These are phyloP conservation scores for Tolypocladium paradoxum DNA, from an alignment of 2,329 filamentous ascomycete species.

Conservation along the genomic window DNA sequence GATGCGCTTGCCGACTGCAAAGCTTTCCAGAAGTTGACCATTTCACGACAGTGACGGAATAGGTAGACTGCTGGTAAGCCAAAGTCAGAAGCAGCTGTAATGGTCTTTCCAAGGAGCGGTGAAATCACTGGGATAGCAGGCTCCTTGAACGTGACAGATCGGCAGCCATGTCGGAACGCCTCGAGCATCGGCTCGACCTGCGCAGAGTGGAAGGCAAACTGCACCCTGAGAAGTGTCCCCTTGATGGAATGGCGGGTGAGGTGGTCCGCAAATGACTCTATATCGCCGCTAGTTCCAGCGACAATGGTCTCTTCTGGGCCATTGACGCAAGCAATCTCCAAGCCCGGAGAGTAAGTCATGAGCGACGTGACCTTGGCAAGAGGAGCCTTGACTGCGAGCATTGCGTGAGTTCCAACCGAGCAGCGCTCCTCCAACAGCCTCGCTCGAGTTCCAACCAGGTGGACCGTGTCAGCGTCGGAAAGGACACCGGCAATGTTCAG, in stretches of 20 bases:
- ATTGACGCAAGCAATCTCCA: slow-evolving; percentile 46
- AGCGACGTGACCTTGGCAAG: slow-evolving; percentile 31
- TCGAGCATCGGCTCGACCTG: slow-evolving; percentile 30
- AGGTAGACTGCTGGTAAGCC: slow-evolving; percentile 45
- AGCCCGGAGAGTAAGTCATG: slow-evolving; percentile 9
- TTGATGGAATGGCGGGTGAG: slow-evolving; percentile 10
- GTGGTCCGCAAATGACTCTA: slow-evolving; percentile 1
- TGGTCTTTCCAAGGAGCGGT: slow-evolving; percentile 37
- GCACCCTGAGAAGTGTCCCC: slow-evolving; percentile 18
- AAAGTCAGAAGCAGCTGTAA: slow-evolving; percentile 32
- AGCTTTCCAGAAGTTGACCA: slow-evolving; percentile 54
- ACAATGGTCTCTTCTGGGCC: slow-evolving; percentile 46
- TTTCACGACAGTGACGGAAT: slow-evolving; percentile 45
- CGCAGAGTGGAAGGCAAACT: slow-evolving; percentile 22
- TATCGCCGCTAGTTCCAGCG: slow-evolving; percentile 1
- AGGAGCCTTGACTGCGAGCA: slow-evolving; percentile 37
- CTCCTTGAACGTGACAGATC: background rate
- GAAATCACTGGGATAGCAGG: slow-evolving; percentile 8
- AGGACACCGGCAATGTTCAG: slow-evolving; percentile 61
- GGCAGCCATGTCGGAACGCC: slow-evolving; percentile 27
- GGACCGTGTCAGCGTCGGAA: slow-evolving; percentile 60
- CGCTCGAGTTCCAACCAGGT: slow-evolving; percentile 59
- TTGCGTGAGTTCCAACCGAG: slow-evolving; percentile 52
- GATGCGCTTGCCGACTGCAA: slow-evolving; percentile 37
- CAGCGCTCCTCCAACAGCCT: slow-evolving; percentile 54